phyloP scores from a whole-genome alignment of 2,329 filamentous ascomycete species.

The Fusarium acutatum region DNA sequence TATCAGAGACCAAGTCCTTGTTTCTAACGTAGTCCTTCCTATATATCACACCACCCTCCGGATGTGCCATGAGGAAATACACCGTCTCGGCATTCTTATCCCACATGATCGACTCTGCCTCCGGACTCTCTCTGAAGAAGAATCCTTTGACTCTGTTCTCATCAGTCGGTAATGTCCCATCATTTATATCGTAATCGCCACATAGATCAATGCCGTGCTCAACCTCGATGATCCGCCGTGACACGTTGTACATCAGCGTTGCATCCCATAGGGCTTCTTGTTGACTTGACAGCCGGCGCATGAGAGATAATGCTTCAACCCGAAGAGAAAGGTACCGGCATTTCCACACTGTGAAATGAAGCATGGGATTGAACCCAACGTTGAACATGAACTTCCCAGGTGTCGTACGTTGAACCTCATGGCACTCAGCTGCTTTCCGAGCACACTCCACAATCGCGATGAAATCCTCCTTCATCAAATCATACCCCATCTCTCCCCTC shows the following conservation, averaged over 20 bases:
- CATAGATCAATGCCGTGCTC: conserved; percentile 49
- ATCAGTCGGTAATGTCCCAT: conserved; percentile 21
- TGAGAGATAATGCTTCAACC: conserved; percentile 44
- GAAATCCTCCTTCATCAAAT: conserved; percentile 44
- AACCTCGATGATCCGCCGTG: conserved; percentile 47
- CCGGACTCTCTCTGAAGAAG: not conserved
- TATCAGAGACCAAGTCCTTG: not conserved
- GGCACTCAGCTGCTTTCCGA: conserved; percentile 6
- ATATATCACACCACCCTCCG: not conserved
- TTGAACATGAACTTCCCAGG: conserved; percentile 51
- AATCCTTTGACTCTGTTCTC: conserved; percentile 31
- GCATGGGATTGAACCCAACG: conserved; percentile 49
- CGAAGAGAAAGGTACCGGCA: conserved; percentile 51
- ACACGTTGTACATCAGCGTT: conserved; percentile 43
- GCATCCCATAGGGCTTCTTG: conserved; percentile 52
- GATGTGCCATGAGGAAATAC: not conserved
- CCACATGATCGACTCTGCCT: not conserved
- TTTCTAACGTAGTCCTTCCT: not conserved
- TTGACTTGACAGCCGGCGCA: conserved; percentile 42
- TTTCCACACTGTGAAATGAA: conserved; percentile 50
- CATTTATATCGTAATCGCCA: not conserved
- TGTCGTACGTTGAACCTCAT: not conserved
- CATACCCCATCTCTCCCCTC: conserved; percentile 47
- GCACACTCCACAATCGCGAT: conserved; percentile 43
- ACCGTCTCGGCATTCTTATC: not conserved